Percentiles rank a stretch among this genome's conserved stretches.
These are phyloP conservation scores for Rhodotorula sp. DNA, from an alignment of 1,284 basidiomycete genomes.

Conservation along the genomic window DNA sequence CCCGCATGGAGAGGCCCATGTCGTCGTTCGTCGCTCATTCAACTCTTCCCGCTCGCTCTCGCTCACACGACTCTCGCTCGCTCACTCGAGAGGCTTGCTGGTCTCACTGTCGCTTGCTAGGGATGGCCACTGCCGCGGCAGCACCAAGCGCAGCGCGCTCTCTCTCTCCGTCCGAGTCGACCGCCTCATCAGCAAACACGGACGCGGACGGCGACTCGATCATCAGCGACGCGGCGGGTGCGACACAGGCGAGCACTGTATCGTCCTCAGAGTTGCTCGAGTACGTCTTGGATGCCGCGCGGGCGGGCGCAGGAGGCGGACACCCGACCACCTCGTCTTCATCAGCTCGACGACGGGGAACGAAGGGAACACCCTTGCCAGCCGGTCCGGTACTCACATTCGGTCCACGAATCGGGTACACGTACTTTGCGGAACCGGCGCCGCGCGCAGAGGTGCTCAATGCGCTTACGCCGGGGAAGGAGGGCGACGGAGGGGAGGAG, in stretches of 20 bases:
- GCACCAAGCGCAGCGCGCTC: background rate
- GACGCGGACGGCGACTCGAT: conserved; percentile 30
- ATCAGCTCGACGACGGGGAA: no score
- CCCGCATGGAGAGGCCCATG: no score
- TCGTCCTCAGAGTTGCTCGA: background rate
- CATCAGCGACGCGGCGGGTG: background rate
- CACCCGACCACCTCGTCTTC: background rate
- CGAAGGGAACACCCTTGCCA: background rate
- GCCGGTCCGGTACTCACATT: conserved; percentile 36
- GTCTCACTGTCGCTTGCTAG: background rate
- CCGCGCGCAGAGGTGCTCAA: conserved; percentile 36
- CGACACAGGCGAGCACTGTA: background rate
- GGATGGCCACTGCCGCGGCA: background rate
- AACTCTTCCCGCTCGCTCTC: background rate
- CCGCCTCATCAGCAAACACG: background rate
- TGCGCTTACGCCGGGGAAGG: background rate
- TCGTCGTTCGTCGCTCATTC: background rate
- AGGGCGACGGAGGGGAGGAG: conserved; percentile 10
- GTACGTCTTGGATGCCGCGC: background rate
- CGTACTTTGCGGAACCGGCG: conserved; percentile 39
- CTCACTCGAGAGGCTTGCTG: background rate
- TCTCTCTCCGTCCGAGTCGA: background rate
- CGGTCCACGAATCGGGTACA: conserved; percentile 39
- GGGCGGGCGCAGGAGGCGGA: background rate
- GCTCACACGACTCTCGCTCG: no score